Evolutionary conservation across 2,329 filamentous ascomycete genomes (phyloP), one percentile per base, ranked within the genome.

Genomic region (Spiromastix sp.): DNA sequence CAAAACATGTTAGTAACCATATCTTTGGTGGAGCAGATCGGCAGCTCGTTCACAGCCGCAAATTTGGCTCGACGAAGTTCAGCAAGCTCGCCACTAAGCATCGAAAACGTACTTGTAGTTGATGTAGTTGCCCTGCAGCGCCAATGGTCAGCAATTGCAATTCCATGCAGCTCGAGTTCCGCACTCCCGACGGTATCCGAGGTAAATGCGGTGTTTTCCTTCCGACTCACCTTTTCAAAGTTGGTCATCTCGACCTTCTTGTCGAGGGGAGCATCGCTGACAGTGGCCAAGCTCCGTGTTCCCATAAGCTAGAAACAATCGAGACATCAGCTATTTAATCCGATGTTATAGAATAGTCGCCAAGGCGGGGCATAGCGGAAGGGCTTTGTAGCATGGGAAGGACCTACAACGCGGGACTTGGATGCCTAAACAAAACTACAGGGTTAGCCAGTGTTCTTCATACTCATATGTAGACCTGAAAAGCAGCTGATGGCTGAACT

Each of bases 241-340:
- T 85, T 95, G 74, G 89, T 93, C 76, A 96, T 94, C 66, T 81
- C 82, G 64, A 98, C 91, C 81, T 95, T 94, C 70, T 79, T 79
- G 70, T 87, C 84, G 50, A 98, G 79, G 52, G 85, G 77, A 58
- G 78, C 79, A 67, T 94, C 85, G 54, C 77, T 74, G 57, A 86
- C 81, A 52, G 87, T 93, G 46, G 89, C 89, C 71, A 95, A 79
- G 62, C 61, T 61, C 52, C 78, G 71, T 51, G 78, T 74, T 54
- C 78, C 61, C 58, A 73, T 67, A 54, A 79, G 63, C 72, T 77
- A 66, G 8, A 18, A 7, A 62, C 67, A 65, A 52, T 66, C n/a
- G 20, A 30, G 31, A 34, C 17, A 50, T 59, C 48, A 57, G 52
- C 44, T 40, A 39, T 29, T 30, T 38, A 15, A 19, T 39, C 34